Evolutionary conservation across 108 stramenopile genomes (phyloP), one percentile per base, ranked within the genome.

Genomic region (Cylindrotheca fusiformis): DNA sequence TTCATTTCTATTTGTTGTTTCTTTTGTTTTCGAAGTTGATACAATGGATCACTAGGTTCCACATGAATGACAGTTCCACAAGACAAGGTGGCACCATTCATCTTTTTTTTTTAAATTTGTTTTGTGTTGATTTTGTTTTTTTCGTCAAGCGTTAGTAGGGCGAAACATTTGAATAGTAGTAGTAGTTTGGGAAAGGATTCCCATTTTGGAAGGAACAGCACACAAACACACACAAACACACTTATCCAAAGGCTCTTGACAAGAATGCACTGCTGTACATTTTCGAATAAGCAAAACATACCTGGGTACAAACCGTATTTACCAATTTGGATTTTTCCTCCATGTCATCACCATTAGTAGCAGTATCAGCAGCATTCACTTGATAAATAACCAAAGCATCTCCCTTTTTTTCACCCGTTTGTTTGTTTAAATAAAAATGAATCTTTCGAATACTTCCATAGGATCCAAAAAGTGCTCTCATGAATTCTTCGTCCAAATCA

Each of bases 311-410:
- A n/a, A 90, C 86, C 0, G 67, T 71, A 27, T 78, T 74, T 6
- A 83, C 32, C 21, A 90, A 71, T 45, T 68, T 59, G n/a, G 2
- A 36, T 44, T 53, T 65, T 10, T n/a, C 60, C 14, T 74, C 51
- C 17, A 2, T 45, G 22, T n/a, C 59, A 32, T 45, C 57, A 41
- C 36, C 10, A 14, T 41, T 14, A 14, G 27, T 33, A 22, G 67
- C 58, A 4, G 33, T 49, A 53, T 22, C 32, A 31, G 55, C 49
- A 32, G 26, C n/a, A 31, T 48, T 12, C 21, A 58, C 25, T 18
- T 83, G 76, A 68, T 82, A 92, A 12, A 88, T 72, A 33, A 92
- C 64, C 29, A 92, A 66, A 22, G 83, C 90, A 75, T 92, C 90
- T 17, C 87, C 87, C 68, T 92, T 92, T 3, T 69, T 52, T 28